Evolutionary conservation across 1,139 yeast species (phyloP).

Genomic region (Geotrichum reessii): DNA sequence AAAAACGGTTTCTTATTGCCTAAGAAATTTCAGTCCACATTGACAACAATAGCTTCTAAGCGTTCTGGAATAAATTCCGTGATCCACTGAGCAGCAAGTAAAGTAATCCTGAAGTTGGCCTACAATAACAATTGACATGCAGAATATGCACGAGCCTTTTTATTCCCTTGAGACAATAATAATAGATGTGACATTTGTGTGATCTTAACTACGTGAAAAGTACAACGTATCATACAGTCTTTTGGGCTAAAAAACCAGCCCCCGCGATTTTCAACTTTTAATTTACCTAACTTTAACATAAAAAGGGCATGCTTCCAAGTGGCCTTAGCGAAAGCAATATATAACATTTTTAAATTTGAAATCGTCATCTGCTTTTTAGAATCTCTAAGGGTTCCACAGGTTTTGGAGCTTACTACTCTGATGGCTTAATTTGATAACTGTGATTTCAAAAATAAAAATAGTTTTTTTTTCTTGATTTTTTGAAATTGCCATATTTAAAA

Average conservation of each 20-base stretch:
- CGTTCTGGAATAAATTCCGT: background rate
- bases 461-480: background rate
- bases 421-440: background rate
- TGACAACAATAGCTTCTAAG: background rate
- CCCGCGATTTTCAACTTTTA: background rate
- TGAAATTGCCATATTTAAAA: background rate
- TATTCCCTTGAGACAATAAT: background rate
- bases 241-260: background rate
- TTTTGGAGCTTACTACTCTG: background rate
- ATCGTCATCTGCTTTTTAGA: background rate
- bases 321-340: background rate
- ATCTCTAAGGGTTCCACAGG: background rate
- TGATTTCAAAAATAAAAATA: background rate
- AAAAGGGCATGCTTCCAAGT: background rate
- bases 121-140: background rate
- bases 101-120: background rate
- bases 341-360: background rate
- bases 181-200: background rate
- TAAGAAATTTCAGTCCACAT: background rate
- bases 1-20: background rate
- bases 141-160: background rate
- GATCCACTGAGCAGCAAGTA: background rate
- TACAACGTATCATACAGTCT: background rate
- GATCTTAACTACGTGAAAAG: background rate
- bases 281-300: background rate